These are phyloP conservation scores for Taxawa tesnikishii DNA, from an alignment of 2,329 filamentous ascomycete genomes.

Conservation along the genomic window DNA sequence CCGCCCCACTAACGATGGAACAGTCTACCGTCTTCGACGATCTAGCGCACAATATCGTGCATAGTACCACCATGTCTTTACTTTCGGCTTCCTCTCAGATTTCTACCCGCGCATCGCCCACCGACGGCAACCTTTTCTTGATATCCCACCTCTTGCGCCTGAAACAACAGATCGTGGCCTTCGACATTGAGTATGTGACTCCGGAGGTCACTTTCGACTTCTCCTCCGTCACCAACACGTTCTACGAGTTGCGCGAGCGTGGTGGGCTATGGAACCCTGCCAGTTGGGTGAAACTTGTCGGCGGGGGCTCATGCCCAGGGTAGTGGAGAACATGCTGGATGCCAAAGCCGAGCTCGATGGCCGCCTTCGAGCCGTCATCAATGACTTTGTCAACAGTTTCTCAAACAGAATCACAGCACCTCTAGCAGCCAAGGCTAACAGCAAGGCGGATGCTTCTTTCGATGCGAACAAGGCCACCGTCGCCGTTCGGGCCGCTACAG, in stretches of 20 bases:
- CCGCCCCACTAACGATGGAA: slow-evolving; percentile 10
- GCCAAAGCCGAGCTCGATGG: slow-evolving; percentile 57
- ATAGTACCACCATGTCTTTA: slow-evolving; percentile 77
- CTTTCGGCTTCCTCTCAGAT: slow-evolving; percentile 59
- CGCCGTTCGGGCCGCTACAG: slow-evolving; percentile 40
- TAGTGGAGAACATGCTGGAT: slow-evolving; percentile 60
- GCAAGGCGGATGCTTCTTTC: slow-evolving; percentile 10
- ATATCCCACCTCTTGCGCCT: slow-evolving; percentile 89
- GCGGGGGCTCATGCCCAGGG: slow-evolving; percentile 47
- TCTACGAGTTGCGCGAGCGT: slow-evolving; percentile 54
- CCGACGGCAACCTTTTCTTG: slow-evolving; percentile 81
- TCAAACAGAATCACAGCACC: slow-evolving; percentile 43
- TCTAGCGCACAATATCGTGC: slow-evolving; percentile 69
- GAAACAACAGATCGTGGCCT: slow-evolving; percentile 89
- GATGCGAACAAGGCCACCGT: slow-evolving; percentile 17
- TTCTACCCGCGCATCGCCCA: slow-evolving; percentile 47
- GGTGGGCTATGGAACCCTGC: slow-evolving; percentile 54
- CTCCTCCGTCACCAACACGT: slow-evolving; percentile 51
- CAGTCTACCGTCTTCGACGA: slow-evolving; percentile 59
- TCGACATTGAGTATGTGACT: slow-evolving; percentile 73
- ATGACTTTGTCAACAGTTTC: slow-evolving; percentile 51
- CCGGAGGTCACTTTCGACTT: slow-evolving; percentile 56
- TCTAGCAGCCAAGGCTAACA: slow-evolving; percentile 19
- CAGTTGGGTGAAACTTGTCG: slow-evolving; percentile 43
- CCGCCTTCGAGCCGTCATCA: slow-evolving; percentile 49